Conservation (phyloP, 371 early-diverging fungal genomes). For the Cokeromyces recurvatus region DNA sequence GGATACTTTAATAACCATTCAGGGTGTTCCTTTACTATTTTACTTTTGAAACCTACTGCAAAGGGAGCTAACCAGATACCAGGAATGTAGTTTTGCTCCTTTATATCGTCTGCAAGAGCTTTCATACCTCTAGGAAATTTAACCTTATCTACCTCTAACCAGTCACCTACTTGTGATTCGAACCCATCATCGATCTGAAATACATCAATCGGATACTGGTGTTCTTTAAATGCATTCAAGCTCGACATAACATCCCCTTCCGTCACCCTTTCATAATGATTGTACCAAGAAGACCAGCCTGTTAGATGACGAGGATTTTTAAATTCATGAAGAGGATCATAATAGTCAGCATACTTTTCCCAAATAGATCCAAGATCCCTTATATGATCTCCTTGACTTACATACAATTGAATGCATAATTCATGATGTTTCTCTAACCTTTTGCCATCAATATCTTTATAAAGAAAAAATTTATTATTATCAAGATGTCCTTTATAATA, state of each 20-base stretch:
- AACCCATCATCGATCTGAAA: constrained; percentile 64
- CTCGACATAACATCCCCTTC: constrained; percentile 44
- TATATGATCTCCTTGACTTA: constrained; percentile 14
- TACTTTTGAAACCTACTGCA: constrained; percentile 45
- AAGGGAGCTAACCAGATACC: constrained; percentile 61
- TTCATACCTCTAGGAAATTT: constrained; percentile 55
- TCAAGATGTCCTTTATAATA: constrained; percentile 47
- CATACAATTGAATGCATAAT: constrained; percentile 10
- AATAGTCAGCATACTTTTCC: constrained; percentile 41
- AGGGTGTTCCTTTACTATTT: constrained; percentile 47
- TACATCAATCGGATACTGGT: constrained; percentile 48
- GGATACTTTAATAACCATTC: constrained; percentile 49
- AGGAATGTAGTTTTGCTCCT: constrained; percentile 31
- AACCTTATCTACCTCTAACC: constrained; percentile 38
- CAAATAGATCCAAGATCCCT: constrained; percentile 26
- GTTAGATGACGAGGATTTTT: constrained; percentile 30
- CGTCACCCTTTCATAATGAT: constrained; percentile 51
- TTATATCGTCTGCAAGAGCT: constrained; percentile 30
- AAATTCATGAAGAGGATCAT: constrained; percentile 26
- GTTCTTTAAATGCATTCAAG: constrained; percentile 28
- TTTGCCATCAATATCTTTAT: constrained; percentile 48
- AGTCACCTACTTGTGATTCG: constrained; percentile 52
- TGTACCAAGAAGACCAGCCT: constrained; percentile 64
- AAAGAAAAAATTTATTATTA: constrained; percentile 27
- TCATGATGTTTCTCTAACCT: constrained; percentile 13